phyloP scores from a whole-genome alignment of 75 land plant species.

The Cunninghamia lanceolata region DNA sequence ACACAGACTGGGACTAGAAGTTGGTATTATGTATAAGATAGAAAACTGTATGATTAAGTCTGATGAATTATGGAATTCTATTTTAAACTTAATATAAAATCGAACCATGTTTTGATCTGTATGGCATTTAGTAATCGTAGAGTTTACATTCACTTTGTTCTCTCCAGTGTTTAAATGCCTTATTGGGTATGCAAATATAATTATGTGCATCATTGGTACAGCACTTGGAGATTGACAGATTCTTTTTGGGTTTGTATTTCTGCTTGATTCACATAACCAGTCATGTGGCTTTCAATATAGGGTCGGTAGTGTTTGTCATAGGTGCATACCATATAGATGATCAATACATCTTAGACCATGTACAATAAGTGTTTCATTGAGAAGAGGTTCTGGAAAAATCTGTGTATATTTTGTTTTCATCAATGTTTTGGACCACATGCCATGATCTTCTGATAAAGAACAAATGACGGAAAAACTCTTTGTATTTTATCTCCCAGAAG shows the following conservation, averaged over 20 bases:
- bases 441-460: background rate
- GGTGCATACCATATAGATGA: background rate
- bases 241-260: background rate
- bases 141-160: background rate
- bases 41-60: background rate
- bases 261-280: background rate
- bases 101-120: background rate
- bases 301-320: background rate
- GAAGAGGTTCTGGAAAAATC: background rate
- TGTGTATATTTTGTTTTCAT: too few relatives aligned
- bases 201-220: background rate
- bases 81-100: background rate
- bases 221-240: background rate
- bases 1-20: background rate
- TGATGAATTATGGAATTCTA: background rate
- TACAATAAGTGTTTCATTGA: background rate
- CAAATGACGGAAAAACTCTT: background rate
- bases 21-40: background rate
- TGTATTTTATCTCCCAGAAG: background rate
- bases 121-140: background rate
- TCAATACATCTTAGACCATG: background rate
- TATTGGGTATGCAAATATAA: background rate
- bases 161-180: background rate
- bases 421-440: background rate
- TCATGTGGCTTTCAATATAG: background rate